Conservation (phyloP, 495 filamentous ascomycete species). For the Venustampulla echinocandica region DNA sequence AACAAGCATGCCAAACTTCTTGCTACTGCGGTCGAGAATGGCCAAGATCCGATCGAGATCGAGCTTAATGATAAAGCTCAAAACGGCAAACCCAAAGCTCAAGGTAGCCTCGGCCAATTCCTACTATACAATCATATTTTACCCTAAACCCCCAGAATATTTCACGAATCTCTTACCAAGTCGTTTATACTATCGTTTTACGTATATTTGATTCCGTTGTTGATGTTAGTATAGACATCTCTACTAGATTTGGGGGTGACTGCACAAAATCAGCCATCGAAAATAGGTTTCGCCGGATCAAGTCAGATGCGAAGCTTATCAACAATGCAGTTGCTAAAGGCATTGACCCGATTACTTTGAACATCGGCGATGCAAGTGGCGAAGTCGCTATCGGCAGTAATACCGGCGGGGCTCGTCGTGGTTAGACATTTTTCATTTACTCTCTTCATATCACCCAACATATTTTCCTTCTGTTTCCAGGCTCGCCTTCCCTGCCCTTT, state of each 20-base stretch:
- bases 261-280: slow-evolving; percentile 17
- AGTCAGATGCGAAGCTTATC: slow-evolving; percentile 29
- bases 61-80: slow-evolving; percentile 5
- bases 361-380: slow-evolving; percentile 5
- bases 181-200: slow-evolving; percentile 1
- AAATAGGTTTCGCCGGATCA: slow-evolving; percentile 32
- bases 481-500: not conserved
- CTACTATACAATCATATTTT: not conserved
- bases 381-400: no score
- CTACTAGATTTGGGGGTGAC: slow-evolving; percentile 17
- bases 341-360: slow-evolving; percentile 20
- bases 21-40: slow-evolving; percentile 11
- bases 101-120: slow-evolving; percentile 1
- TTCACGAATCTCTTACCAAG: no score
- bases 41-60: slow-evolving; percentile 12
- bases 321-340: slow-evolving; percentile 22
- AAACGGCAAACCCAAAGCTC: slow-evolving; percentile 3
- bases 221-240: slow-evolving; percentile 15
- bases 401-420: no score
- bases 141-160: no score
- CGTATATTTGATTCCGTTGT: not conserved
- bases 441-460: no score
- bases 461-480: no score
- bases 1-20: slow-evolving; percentile 9
- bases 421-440: no score